These are phyloP conservation scores for Astrothelium subdiscretum DNA, from an alignment of 495 filamentous ascomycete species.

Conservation along the genomic window DNA sequence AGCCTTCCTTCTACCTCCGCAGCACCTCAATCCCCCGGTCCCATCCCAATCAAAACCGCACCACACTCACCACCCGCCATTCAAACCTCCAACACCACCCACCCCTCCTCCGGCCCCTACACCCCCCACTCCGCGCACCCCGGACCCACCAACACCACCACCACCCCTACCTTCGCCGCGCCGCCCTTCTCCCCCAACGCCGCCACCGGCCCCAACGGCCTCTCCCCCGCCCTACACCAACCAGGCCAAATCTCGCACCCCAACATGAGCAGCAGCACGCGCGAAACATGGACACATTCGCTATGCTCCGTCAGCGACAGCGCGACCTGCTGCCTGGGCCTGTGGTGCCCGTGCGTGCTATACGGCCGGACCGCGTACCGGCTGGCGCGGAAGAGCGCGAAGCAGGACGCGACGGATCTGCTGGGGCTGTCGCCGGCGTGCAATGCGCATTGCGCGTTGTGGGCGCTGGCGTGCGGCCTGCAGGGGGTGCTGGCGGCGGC, in stretches of 20 bases:
- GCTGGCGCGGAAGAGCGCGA: slow-evolving; percentile 9
- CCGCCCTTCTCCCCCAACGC: slow-evolving; percentile 19
- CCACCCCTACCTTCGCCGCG: neutral
- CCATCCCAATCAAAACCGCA: slow-evolving; percentile 6
- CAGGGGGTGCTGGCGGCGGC: slow-evolving; percentile 17
- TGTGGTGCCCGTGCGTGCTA: slow-evolving; percentile 24
- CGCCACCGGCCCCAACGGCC: slow-evolving; percentile 20
- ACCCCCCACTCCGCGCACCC: slow-evolving; percentile 14
- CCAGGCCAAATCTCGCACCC: slow-evolving; percentile 28
- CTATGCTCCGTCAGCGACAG: slow-evolving; percentile 14
- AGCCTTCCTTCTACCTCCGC: neutral
- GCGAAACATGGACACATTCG: slow-evolving; percentile 15
- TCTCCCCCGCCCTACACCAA: slow-evolving; percentile 16
- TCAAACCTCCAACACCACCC: slow-evolving; percentile 3
- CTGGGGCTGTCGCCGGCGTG: slow-evolving; percentile 11
- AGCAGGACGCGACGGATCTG: slow-evolving; percentile 23
- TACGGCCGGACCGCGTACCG: slow-evolving; percentile 21
- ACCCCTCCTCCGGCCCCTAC: slow-evolving; percentile 6
- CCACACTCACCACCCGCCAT: slow-evolving; percentile 1
- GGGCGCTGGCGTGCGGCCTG: slow-evolving; percentile 18
- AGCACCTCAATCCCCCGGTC: slow-evolving; percentile 7
- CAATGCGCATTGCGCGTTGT: slow-evolving; percentile 20
- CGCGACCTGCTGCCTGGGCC: slow-evolving; percentile 18
- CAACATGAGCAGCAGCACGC: slow-evolving; percentile 17
- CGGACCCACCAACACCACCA: neutral